A percentile compares a stretch with the other conserved stretches of the same genome.
phyloP scores from a whole-genome alignment of 441 rosid genomes.

The California macrophylla region DNA sequence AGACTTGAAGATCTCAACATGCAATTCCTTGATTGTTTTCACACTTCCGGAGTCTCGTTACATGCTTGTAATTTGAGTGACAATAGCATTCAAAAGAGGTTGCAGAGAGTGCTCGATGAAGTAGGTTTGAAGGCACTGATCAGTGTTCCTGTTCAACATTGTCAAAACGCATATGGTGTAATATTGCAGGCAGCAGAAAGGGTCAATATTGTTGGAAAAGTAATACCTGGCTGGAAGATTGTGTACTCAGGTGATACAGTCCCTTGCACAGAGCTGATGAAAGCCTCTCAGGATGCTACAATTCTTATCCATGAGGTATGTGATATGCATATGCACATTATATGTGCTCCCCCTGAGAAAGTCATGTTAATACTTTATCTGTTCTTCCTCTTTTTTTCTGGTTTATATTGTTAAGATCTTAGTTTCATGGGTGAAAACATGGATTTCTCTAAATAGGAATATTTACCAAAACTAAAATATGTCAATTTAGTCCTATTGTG shows the following conservation, averaged over 20 bases:
- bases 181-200: constrained; percentile 59
- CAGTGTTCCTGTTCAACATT: constrained; percentile 89
- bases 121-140: constrained; percentile 54
- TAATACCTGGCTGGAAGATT: constrained; percentile 85
- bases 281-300: constrained; percentile 72
- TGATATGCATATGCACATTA: background rate
- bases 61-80: constrained; percentile 43
- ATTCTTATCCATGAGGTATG: constrained; percentile 86
- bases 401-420: too few species aligned
- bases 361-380: too few species aligned
- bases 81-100: constrained; percentile 28
- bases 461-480: background rate
- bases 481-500: background rate
- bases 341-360: too few species aligned
- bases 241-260: constrained; percentile 93
- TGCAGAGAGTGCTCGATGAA: constrained; percentile 54
- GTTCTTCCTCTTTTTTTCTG: too few species aligned
- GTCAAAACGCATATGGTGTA: constrained; percentile 79
- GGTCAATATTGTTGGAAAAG: constrained; percentile 49
- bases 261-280: constrained; percentile 65
- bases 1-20: constrained; percentile 82
- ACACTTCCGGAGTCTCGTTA: constrained; percentile 53
- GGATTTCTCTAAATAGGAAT: background rate
- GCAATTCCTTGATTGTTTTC: constrained; percentile 79
- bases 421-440: background rate